A percentile compares a stretch with the other conserved stretches of the same genome.
These are phyloP conservation scores for Anisodus tanguticus DNA, from an alignment of 257 asterid genomes.

Conservation along the genomic window DNA sequence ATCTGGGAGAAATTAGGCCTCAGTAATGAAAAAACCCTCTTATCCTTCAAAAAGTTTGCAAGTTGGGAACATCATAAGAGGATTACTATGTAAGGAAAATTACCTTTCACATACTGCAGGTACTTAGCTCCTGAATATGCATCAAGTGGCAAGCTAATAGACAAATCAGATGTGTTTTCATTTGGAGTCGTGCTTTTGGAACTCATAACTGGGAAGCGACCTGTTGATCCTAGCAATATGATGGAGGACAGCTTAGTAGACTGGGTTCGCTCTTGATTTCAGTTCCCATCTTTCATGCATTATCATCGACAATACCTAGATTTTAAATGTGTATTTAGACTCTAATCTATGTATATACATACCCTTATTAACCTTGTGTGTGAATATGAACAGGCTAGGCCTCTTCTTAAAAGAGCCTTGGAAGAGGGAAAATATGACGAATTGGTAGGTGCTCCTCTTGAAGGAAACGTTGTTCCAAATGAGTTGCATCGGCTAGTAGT, in stretches of 20 bases:
- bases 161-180: constrained; percentile 91
- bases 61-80: background rate
- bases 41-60: background rate
- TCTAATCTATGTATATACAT: background rate
- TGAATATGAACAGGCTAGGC: constrained; percentile 63
- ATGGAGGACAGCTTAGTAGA: constrained; percentile 95
- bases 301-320: background rate
- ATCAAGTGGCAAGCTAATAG: constrained; percentile 83
- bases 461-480: constrained; percentile 46
- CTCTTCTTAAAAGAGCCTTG: constrained; percentile 62
- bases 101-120: constrained; percentile 42
- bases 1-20: background rate
- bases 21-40: background rate
- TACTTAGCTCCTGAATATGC: constrained; percentile 96
- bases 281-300: background rate
- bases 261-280: constrained; percentile 59
- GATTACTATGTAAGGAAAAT: background rate
- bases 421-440: constrained; percentile 62
- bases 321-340: background rate
- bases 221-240: constrained; percentile 64
- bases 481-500: constrained; percentile 71
- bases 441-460: constrained; percentile 73
- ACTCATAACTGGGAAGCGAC: constrained; percentile 78
- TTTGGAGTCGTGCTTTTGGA: constrained; percentile 94
- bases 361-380: background rate